A percentile compares a stretch with the other conserved stretches of the same genome.
These are phyloP conservation scores for Guadua angustifolia DNA, from an alignment of 176 grass and related monocot species.

Conservation along the genomic window DNA sequence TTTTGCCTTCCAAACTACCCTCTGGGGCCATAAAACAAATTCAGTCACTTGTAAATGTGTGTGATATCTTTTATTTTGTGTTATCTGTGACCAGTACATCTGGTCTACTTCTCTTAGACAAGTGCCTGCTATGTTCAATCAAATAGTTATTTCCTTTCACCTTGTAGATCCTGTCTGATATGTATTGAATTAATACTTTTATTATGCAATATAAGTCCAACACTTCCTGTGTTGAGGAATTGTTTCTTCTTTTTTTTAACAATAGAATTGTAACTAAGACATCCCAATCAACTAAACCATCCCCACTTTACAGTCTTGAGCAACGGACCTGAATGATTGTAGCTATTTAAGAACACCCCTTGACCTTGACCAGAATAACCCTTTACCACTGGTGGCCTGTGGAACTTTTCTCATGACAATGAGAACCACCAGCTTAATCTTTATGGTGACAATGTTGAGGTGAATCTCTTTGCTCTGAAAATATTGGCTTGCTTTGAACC, in stretches of 20 bases:
- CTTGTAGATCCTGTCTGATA: background rate
- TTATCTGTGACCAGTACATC: slow-evolving; percentile 18
- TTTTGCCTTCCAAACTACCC: background rate
- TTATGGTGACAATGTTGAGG: too few species aligned
- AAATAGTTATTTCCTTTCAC: background rate
- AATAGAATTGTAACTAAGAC: too few species aligned
- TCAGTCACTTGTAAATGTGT: background rate
- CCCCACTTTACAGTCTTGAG: background rate
- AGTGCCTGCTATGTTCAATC: background rate
- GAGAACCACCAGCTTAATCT: too few species aligned
- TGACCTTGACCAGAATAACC: background rate
- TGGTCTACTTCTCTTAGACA: slow-evolving; percentile 6
- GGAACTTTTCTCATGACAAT: too few species aligned
- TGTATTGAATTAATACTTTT: background rate
- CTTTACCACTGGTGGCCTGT: too few species aligned
- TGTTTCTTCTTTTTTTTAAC: background rate
- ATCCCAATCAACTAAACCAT: too few species aligned
- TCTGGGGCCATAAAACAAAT: background rate
- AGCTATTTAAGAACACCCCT: background rate
- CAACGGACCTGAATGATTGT: background rate
- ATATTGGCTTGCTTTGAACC: too few species aligned
- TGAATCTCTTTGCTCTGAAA: too few species aligned
- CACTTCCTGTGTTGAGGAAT: background rate
- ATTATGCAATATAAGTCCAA: background rate
- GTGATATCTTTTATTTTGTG: slow-evolving; percentile 3